These are phyloP conservation scores for Clavariopsis aquatica DNA, from an alignment of 495 filamentous ascomycete species.

Conservation along the genomic window DNA sequence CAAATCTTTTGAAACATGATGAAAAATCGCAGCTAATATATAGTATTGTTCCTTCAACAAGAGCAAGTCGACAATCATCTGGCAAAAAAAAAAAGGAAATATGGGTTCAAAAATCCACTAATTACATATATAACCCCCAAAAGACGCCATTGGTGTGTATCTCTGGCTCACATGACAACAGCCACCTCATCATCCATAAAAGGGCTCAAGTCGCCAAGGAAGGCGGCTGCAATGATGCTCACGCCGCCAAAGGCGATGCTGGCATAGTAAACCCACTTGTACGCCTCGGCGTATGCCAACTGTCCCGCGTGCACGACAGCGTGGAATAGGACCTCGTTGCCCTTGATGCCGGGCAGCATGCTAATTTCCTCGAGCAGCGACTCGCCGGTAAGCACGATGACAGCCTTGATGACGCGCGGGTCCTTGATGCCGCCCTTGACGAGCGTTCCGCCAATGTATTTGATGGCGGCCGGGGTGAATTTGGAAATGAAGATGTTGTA, in stretches of 20 bases:
- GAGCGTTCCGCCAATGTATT: slow-evolving; percentile 31
- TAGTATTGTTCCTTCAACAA: no score
- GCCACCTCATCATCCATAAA: slow-evolving; percentile 31
- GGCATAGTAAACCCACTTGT: slow-evolving; percentile 40
- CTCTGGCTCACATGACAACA: slow-evolving; percentile 17
- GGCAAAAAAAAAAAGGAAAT: no score
- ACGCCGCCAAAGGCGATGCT: slow-evolving; percentile 42
- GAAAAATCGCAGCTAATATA: no score
- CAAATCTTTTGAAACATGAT: no score
- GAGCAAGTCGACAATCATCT: no score
- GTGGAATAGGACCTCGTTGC: slow-evolving; percentile 21
- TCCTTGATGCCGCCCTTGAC: slow-evolving; percentile 20
- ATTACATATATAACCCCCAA: no score
- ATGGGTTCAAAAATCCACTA: no score
- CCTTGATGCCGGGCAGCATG: slow-evolving; percentile 25
- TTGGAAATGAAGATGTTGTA: slow-evolving; percentile 44
- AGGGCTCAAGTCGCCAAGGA: slow-evolving; percentile 34
- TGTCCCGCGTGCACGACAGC: slow-evolving; percentile 31
- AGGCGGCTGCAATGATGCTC: slow-evolving; percentile 34
- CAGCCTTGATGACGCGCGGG: slow-evolving; percentile 24
- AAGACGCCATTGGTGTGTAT: not conserved
- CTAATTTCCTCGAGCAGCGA: slow-evolving; percentile 24
- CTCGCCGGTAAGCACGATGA: slow-evolving; percentile 26
- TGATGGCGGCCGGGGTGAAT: slow-evolving; percentile 26
- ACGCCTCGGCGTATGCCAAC: slow-evolving; percentile 35